Base-by-base conservation (phyloP, 768 basidiomycete genomes). In the Sarcodon sp. region DNA sequence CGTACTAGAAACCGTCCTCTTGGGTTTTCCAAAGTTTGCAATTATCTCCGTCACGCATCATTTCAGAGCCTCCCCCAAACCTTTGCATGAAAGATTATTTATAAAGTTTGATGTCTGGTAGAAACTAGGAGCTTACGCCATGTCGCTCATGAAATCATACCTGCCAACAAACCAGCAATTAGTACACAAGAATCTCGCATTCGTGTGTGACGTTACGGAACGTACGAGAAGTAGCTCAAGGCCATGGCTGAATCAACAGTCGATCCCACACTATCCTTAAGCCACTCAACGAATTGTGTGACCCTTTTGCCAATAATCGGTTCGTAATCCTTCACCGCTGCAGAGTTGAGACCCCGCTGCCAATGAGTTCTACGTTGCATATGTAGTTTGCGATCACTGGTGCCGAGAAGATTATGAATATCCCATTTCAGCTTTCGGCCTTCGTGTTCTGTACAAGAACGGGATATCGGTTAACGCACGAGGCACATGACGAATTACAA, bases 321-420 rank as follows among this genome's bases (percentile, higher is more conserved):
- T 37, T 60, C 49, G 48, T 64, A 64, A 15, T 58, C 61, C 35
- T 59, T 53, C 1, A 65, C 31, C 8, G 62, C 51, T 1, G 44
- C 48, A 6, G 54, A 48, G 38, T 49, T 62, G 47, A 66, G 56
- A 5, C 50, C 63, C 5, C 60, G 56, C 36, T 57, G 59, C 65
- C 65, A 66, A 7, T 57, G 48, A 37, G 54, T 57, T 4, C 63
- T 58, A 8, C 60, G 55, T 1, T 47, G 57, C 1, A 64, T 55
- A 43, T 74, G 65, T 41, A 16, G 16, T 2, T 9, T 27, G 13
- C 27, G 39, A 41, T 41, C 39, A 13, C 27, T 13, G 7, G n/a
- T 27, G 39, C 1, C 39, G 39, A 27, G 1, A 8, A 41, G 39
- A 13, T 27, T 27, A 4, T 2, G 21, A 4, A 27, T 4, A 2